Conservation (phyloP, 2,329 filamentous ascomycete genomes). For the Sclerotinia spermophila region DNA sequence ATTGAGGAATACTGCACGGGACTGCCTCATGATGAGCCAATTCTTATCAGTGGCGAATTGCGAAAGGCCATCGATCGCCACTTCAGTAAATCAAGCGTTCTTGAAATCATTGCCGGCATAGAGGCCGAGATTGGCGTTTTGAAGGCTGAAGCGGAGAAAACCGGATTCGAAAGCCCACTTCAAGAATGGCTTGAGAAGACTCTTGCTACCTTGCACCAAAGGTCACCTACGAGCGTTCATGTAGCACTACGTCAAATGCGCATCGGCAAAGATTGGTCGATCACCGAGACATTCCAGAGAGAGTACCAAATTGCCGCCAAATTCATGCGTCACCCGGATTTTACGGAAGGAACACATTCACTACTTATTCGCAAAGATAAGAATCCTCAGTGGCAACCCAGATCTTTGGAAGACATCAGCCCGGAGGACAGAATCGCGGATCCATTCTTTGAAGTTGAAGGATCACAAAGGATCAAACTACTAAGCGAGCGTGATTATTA, state of each 20-base stretch:
- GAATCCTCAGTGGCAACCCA: conserved; percentile 65
- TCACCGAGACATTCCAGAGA: conserved; percentile 77
- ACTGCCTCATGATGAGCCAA: conserved; percentile 70
- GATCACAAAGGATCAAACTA: conserved; percentile 52
- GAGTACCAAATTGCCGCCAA: conserved; percentile 80
- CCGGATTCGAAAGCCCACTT: conserved; percentile 37
- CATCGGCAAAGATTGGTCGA: conserved; percentile 70
- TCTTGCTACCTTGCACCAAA: conserved; percentile 66
- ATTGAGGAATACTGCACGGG: conserved; percentile 90
- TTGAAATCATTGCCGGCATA: conserved; percentile 63
- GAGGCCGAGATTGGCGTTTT: conserved; percentile 27
- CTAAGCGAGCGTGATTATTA: conserved; percentile 60
- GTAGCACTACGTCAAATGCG: conserved; percentile 83
- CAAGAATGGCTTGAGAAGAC: conserved; percentile 77
- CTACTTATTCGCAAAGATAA: conserved; percentile 56
- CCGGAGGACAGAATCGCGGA: conserved; percentile 52
- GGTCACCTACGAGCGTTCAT: conserved; percentile 82
- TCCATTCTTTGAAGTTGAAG: conserved; percentile 62
- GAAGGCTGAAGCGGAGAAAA: conserved; percentile 33
- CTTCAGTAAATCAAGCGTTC: conserved; percentile 65
- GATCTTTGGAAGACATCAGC: conserved; percentile 64
- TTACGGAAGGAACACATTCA: conserved; percentile 84
- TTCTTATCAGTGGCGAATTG: conserved; percentile 63
- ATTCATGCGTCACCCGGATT: conserved; percentile 92
- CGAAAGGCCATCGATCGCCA: conserved; percentile 82